Percentiles rank a stretch among this genome's conserved stretches.
Evolutionary conservation across 2,329 filamentous ascomycete species (phyloP).

Genomic region (Ophiocordyceps camponoti-floridani): DNA sequence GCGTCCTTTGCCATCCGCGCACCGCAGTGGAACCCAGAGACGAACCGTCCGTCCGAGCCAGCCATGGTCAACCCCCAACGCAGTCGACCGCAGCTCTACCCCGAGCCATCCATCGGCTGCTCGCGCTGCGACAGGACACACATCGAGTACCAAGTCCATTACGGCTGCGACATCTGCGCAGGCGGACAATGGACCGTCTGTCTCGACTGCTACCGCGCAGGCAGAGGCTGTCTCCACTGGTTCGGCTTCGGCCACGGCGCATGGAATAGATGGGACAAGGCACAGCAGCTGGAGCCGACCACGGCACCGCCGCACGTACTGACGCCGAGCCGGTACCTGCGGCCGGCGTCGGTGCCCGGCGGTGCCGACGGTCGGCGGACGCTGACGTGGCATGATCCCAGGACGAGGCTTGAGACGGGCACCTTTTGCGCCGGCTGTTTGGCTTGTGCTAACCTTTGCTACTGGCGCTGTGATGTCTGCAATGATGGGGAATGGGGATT

Average conservation of each 20-base stretch:
- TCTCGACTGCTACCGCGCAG: constrained; percentile 57
- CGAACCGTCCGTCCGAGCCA: constrained; percentile 12
- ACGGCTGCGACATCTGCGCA: constrained; percentile 57
- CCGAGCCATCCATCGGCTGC: constrained; percentile 60
- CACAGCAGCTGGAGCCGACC: constrained; percentile 18
- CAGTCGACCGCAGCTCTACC: constrained; percentile 31
- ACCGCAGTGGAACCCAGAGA: constrained; percentile 9
- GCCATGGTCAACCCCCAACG: constrained; percentile 20
- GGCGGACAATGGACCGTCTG: constrained; percentile 65
- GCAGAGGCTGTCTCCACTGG: constrained; percentile 70
- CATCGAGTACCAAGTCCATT: constrained; percentile 77
- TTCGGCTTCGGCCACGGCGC: constrained; percentile 70
- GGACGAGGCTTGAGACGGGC: constrained; percentile 52
- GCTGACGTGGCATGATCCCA: constrained; percentile 49
- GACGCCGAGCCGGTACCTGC: constrained; percentile 36
- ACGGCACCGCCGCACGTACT: constrained; percentile 38
- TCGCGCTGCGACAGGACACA: constrained; percentile 49
- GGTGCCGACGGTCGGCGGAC: constrained; percentile 37
- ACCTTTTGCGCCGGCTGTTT: constrained; percentile 70
- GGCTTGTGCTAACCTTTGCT: constrained; percentile 61
- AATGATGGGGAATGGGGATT: constrained; percentile 93
- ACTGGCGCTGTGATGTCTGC: constrained; percentile 76
- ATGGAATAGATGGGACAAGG: constrained; percentile 45
- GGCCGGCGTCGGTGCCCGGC: constrained; percentile 27
- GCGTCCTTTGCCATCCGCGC: constrained; percentile 20